Percentiles rank a stretch among this genome's conserved stretches.
Evolutionary conservation across 2,329 filamentous ascomycete species (phyloP).

Genomic region (Emergomyces orientalis): DNA sequence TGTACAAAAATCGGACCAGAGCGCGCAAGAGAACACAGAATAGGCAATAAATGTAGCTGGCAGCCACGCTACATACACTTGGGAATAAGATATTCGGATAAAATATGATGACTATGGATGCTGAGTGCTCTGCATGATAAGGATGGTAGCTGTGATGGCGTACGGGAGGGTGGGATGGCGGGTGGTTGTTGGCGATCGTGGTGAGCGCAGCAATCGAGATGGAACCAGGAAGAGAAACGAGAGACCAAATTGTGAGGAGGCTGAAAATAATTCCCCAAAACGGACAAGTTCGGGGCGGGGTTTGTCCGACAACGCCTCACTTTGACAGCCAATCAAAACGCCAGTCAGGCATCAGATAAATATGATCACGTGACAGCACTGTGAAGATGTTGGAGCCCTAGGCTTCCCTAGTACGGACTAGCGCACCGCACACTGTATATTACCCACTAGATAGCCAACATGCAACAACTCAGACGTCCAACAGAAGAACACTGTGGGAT

Average conservation of each 20-base stretch:
- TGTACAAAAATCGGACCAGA: neutral
- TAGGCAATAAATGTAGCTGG: neutral
- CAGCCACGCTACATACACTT: constrained; percentile 1
- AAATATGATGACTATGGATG: neutral
- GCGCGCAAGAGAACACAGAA: constrained; percentile 1
- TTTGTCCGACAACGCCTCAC: constrained; percentile 3
- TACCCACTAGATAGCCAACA: too few relatives aligned
- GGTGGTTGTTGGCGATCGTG: constrained; percentile 2
- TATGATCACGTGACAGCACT: neutral
- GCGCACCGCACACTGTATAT: too few relatives aligned
- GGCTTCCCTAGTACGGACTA: too few relatives aligned
- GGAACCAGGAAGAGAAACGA: too few relatives aligned
- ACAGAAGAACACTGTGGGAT: too few relatives aligned
- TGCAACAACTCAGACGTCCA: too few relatives aligned
- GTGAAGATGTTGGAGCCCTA: too few relatives aligned
- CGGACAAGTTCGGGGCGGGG: neutral
- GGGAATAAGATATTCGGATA: neutral
- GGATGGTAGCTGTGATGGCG: neutral
- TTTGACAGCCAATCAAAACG: neutral
- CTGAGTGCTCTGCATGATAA: neutral
- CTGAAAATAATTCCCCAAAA: constrained; percentile 1
- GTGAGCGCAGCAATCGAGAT: too few relatives aligned
- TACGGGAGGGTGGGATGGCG: neutral
- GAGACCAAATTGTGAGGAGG: neutral
- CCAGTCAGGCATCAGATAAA: neutral